Evolutionary conservation across 768 basidiomycete species (phyloP).

Genomic region (Gloeostereum incarnatum): DNA sequence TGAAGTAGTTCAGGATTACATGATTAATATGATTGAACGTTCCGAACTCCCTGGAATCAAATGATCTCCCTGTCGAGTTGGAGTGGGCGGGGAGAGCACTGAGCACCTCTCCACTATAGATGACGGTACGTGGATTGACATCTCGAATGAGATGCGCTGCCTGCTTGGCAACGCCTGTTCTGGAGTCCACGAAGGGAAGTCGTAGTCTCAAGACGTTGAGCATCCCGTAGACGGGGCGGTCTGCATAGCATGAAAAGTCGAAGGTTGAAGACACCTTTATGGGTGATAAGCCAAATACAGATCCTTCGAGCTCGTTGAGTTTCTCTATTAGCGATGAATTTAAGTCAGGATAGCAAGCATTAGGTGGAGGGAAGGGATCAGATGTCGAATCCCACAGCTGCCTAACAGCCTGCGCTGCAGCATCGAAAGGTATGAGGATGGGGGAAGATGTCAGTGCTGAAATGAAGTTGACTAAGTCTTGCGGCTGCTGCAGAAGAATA

Average conservation of each 20-base stretch:
- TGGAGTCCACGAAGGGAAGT: slow-evolving; percentile 43
- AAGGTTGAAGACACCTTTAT: slow-evolving; percentile 33
- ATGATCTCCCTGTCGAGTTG: slow-evolving; percentile 18
- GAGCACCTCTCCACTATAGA: slow-evolving; percentile 43
- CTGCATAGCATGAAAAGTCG: slow-evolving; percentile 40
- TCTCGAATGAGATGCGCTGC: slow-evolving; percentile 37
- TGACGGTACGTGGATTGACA: slow-evolving; percentile 34
- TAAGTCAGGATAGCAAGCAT: slow-evolving; percentile 53
- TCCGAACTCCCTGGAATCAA: slow-evolving; percentile 45
- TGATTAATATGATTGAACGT: slow-evolving; percentile 45
- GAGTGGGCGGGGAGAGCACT: slow-evolving; percentile 34
- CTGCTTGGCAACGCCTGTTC: slow-evolving; percentile 33
- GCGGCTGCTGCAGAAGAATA: slow-evolving; percentile 33
- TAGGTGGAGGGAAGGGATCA: slow-evolving; percentile 45
- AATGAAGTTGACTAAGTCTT: slow-evolving; percentile 37
- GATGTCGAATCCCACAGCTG: slow-evolving; percentile 28
- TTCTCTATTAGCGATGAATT: slow-evolving; percentile 24
- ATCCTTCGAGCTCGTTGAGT: slow-evolving; percentile 38
- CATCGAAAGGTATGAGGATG: slow-evolving; percentile 51
- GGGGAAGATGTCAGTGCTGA: slow-evolving; percentile 34
- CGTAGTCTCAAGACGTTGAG: slow-evolving; percentile 49
- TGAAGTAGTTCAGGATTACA: slow-evolving; percentile 47
- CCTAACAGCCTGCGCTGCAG: slow-evolving; percentile 24
- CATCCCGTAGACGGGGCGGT: slow-evolving; percentile 55
- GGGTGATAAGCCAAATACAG: slow-evolving; percentile 37